Conservation (phyloP, 305 asterid genomes). For the Rubia tinctorum region DNA sequence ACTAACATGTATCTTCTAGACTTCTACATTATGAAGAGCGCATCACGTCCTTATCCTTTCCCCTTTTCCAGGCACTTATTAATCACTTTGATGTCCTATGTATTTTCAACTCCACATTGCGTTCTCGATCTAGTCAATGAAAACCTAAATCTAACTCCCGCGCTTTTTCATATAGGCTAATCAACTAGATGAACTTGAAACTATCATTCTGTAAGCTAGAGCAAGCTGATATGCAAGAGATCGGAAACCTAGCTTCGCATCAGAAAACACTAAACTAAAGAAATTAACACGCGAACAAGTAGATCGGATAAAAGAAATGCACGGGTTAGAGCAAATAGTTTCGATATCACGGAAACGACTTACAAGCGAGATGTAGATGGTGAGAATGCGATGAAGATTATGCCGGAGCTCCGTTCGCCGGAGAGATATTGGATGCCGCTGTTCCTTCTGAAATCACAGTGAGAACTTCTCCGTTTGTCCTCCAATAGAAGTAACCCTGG, state of each 20-base stretch:
- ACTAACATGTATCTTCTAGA: too few relatives aligned
- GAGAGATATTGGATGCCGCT: conserved; percentile 13
- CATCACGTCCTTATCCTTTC: neutral
- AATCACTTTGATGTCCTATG: neutral
- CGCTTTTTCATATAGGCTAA: neutral
- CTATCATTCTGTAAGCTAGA: neutral
- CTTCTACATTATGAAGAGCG: neutral
- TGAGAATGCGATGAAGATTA: conserved; percentile 20
- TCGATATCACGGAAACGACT: neutral
- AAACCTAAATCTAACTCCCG: neutral
- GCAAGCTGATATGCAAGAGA: conserved; percentile 6
- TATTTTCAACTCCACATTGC: neutral
- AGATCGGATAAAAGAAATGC: conserved; percentile 18
- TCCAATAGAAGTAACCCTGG: neutral
- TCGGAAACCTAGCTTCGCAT: conserved; percentile 8
- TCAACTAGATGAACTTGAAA: neutral
- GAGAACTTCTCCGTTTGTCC: conserved; percentile 3
- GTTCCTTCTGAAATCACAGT: neutral
- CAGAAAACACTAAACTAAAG: neutral
- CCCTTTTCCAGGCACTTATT: neutral
- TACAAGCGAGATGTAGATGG: conserved; percentile 19
- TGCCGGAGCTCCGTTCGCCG: conserved; percentile 8
- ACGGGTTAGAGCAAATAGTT: neutral
- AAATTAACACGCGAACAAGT: conserved; percentile 14
- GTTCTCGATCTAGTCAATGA: neutral